Base-by-base conservation (phyloP, 768 basidiomycete species). In the Chalciporus pseudorubinellus region DNA sequence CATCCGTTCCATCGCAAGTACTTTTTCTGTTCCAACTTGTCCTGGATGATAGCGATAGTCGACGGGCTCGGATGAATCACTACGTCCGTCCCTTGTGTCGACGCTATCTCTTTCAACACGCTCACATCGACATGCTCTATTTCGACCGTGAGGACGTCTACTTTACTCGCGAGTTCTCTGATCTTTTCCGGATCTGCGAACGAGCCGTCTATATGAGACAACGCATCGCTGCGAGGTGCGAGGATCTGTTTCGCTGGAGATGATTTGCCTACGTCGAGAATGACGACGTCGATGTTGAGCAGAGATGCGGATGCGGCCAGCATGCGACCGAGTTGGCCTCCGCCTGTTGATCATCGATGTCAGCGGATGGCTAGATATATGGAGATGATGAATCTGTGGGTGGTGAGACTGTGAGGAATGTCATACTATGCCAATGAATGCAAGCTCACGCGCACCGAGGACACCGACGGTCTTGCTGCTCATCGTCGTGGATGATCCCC, bases 321-420 rank as follows among this genome's bases (percentile, higher is more conserved):
- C 97, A 99, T 99, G 20, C 95, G 92, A 21, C 95, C 95, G 21
- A 99, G 83, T 71, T 98, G 95, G 56, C 95, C 95, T 33, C 97
- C 97, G 56, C 95, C 95, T 95, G 52, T 59, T 14, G 22, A 18
- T 46, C 9, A 22, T 26, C 33, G 52, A 34, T 50, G 40, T 28
- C 28, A 31, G 19, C 20, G 28, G 39, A 19, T 13, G 34, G 34
- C n/a, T 34, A 39, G 20, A 42, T 34, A 39, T 18, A 42, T 45
- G 38, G 22, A 38, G 5, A 19, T 12, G n/a, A 44, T 44, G n/a
- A 18, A 53, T 59, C 63, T 63, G 26, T 7, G 2, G 33, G 39
- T 20, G 16, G n/a, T 11, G 28, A 34, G 8, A n/a, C 34, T 16
- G 44, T 67, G 18, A 59, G 60, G 33, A 44, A 39, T 48, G 34